Conservation (phyloP, 192 early-diverging fungal genomes). For the Ambispora gerdemannii region DNA sequence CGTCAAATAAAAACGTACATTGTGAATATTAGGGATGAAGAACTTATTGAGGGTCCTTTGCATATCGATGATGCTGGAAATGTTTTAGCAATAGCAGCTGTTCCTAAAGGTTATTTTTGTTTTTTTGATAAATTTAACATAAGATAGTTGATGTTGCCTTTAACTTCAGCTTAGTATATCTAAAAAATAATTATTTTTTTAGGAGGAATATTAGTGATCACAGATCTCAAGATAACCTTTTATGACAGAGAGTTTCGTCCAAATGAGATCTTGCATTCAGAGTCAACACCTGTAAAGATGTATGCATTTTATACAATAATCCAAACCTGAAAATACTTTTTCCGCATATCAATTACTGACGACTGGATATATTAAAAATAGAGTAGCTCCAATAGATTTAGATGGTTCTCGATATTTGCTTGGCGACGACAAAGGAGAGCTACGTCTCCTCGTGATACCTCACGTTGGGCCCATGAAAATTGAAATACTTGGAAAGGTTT, state of each 20-base stretch:
- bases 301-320: slow-evolving; percentile 36
- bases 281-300: slow-evolving; percentile 49
- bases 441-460: slow-evolving; percentile 55
- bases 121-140: slow-evolving; percentile 18
- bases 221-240: slow-evolving; percentile 56
- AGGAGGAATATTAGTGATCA: slow-evolving; percentile 56
- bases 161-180: too few species aligned
- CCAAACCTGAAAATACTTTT: background rate
- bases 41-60: slow-evolving; percentile 37
- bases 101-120: slow-evolving; percentile 46
- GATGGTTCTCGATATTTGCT: slow-evolving; percentile 61
- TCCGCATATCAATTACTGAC: background rate
- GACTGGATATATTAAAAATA: too few species aligned
- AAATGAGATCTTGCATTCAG: slow-evolving; percentile 32
- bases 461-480: slow-evolving; percentile 38
- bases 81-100: slow-evolving; percentile 54
- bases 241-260: slow-evolving; percentile 35
- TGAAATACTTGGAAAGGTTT: slow-evolving; percentile 54
- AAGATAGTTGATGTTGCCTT: background rate
- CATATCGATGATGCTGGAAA: slow-evolving; percentile 44
- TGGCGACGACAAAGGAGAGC: slow-evolving; percentile 60
- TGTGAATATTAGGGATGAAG: slow-evolving; percentile 48
- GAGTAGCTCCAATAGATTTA: slow-evolving; percentile 47
- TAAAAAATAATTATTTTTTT: background rate
- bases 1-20: slow-evolving; percentile 58